Evolutionary conservation across 1,284 basidiomycete genomes (phyloP).

Genomic region (Macrocystidia cucumis): DNA sequence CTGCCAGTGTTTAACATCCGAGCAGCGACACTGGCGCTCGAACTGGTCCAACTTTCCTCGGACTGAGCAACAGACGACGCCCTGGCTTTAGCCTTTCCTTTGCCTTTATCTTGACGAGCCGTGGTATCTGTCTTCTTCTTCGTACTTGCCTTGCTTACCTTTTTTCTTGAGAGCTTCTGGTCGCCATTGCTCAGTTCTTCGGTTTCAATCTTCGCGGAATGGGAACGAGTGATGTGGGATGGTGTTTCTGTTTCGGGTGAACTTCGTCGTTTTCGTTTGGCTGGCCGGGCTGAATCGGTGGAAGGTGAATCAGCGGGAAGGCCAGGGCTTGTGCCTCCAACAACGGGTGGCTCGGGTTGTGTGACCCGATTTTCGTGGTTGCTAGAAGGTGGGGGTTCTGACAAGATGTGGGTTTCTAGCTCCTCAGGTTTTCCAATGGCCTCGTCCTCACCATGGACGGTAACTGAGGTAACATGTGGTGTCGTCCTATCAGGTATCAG

Average conservation of each 20-base stretch:
- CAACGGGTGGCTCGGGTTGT: slow-evolving; percentile 6
- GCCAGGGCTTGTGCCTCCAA: slow-evolving; percentile 18
- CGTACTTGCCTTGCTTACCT: slow-evolving; percentile 4
- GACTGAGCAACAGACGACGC: slow-evolving; percentile 8
- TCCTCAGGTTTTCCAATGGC: no score
- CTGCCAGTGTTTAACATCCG: slow-evolving; percentile 25
- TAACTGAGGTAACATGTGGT: no score
- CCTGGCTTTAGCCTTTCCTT: slow-evolving; percentile 13
- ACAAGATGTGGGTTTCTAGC: no score
- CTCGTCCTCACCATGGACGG: no score
- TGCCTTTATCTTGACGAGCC: slow-evolving; percentile 16
- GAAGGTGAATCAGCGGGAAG: no score
- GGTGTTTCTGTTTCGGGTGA: neutral
- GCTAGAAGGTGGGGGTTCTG: no score
- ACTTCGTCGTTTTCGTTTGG: slow-evolving; percentile 1
- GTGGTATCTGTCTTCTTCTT: slow-evolving; percentile 1
- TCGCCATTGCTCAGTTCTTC: slow-evolving; percentile 1
- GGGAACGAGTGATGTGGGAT: slow-evolving; percentile 3
- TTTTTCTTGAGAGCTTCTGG: slow-evolving; percentile 4
- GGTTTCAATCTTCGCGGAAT: slow-evolving; percentile 8
- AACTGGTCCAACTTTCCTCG: slow-evolving; percentile 22
- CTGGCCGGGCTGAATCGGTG: neutral
- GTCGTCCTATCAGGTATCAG: no score
- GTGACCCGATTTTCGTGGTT: slow-evolving; percentile 5
- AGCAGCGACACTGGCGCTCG: slow-evolving; percentile 26